phyloP scores from a whole-genome alignment of 306 rosid genomes.

The Parietaria judaica region DNA sequence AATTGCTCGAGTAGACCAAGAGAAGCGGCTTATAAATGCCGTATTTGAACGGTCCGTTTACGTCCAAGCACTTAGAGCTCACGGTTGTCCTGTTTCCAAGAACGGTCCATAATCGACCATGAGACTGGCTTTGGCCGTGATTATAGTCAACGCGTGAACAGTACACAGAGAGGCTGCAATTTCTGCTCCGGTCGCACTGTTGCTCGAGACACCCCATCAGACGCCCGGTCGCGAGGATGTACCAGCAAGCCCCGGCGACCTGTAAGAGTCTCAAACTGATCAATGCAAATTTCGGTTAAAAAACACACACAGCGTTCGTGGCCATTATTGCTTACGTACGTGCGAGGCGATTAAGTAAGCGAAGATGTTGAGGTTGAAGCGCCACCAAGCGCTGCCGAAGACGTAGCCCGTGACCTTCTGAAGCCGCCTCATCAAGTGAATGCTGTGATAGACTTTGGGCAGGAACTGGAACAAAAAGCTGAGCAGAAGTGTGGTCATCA shows the following conservation, averaged over 20 bases:
- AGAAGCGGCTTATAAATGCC: slow-evolving; percentile 30
- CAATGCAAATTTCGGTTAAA: background rate
- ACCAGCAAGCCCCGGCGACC: slow-evolving; percentile 30
- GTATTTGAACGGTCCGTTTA: slow-evolving; percentile 18
- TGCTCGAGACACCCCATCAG: slow-evolving; percentile 25
- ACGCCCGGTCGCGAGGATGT: slow-evolving; percentile 25
- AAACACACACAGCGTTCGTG: too few species aligned
- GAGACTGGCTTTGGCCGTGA: background rate
- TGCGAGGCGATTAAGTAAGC: slow-evolving; percentile 32
- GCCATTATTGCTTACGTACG: slow-evolving; percentile 1
- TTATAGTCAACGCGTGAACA: slow-evolving; percentile 11
- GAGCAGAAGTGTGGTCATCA: slow-evolving; percentile 20
- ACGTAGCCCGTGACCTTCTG: slow-evolving; percentile 33
- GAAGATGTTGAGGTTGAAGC: slow-evolving; percentile 24
- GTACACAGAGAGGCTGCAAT: slow-evolving; percentile 16
- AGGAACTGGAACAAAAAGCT: slow-evolving; percentile 26
- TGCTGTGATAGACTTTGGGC: slow-evolving; percentile 25
- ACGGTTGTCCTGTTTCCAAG: slow-evolving; percentile 1
- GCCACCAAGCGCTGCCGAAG: slow-evolving; percentile 35
- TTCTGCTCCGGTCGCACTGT: slow-evolving; percentile 19
- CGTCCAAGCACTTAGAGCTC: slow-evolving; percentile 20
- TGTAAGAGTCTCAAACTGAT: background rate
- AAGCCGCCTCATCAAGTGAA: slow-evolving; percentile 25
- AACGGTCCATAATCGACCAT: background rate
- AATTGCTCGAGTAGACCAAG: slow-evolving; percentile 15